A percentile compares a stretch with the other conserved stretches of the same genome.
These are phyloP conservation scores for Vitis riparia DNA, from an alignment of 164 flowering plant genomes.

Conservation along the genomic window DNA sequence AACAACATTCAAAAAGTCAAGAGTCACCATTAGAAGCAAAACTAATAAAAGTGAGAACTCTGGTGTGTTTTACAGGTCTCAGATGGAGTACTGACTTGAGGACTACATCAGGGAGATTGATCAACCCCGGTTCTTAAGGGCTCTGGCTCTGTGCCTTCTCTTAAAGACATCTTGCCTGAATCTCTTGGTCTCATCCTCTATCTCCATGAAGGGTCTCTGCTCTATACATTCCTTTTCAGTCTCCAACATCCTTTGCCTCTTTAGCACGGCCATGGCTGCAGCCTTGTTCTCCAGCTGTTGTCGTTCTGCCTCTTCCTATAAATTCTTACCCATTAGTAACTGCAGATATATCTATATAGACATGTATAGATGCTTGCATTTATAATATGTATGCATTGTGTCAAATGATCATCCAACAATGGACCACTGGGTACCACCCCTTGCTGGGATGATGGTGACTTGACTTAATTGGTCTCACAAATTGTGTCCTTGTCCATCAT, in stretches of 20 bases:
- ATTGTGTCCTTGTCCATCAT: no score
- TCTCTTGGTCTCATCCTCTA: conserved; percentile 59
- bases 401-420: background rate
- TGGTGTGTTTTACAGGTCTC: no score
- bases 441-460: background rate
- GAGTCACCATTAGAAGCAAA: no score
- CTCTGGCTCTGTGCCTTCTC: conserved; percentile 59
- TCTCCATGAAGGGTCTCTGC: conserved; percentile 56
- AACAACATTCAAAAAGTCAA: no score
- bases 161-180: conserved; percentile 70
- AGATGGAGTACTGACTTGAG: no score
- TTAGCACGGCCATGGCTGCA: conserved; percentile 49
- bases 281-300: conserved; percentile 42
- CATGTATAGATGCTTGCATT: background rate
- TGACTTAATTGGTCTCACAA: background rate
- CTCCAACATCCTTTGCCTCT: conserved; percentile 60
- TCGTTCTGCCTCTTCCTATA: conserved; percentile 53
- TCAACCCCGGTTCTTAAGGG: conserved; percentile 20
- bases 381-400: background rate
- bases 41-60: no score
- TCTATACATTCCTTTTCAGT: conserved; percentile 54
- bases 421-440: background rate
- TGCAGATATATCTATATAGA: background rate
- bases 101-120: background rate
- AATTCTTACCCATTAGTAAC: background rate